Evolutionary conservation across 2,329 filamentous ascomycete genomes (phyloP).

Genomic region (Colletotrichum acutatum): DNA sequence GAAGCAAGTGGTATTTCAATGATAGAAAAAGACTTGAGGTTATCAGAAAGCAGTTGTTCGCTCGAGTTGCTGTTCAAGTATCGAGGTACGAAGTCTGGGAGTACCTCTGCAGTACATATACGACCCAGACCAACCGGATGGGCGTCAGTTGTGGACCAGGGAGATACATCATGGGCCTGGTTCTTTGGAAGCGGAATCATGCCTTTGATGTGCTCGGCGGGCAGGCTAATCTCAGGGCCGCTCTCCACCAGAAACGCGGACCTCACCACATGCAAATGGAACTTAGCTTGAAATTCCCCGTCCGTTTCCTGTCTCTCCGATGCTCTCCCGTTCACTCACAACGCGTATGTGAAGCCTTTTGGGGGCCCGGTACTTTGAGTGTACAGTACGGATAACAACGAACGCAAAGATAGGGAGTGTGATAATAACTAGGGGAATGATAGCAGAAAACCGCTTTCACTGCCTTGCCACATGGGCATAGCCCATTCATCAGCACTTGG

Average conservation of each 20-base stretch:
- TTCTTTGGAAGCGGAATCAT: constrained; percentile 5
- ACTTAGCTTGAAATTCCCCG: not conserved
- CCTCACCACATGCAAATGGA: constrained; percentile 23
- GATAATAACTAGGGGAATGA: not conserved
- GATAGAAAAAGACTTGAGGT: not conserved
- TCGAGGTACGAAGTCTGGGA: too few species aligned
- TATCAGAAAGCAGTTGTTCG: constrained; percentile 2
- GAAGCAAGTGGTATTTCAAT: not conserved
- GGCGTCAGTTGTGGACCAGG: constrained; percentile 4
- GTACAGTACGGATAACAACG: not conserved
- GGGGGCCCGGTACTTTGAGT: not conserved
- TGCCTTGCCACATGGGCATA: constrained; percentile 4
- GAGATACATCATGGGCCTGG: constrained; percentile 1
- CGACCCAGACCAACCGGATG: not conserved
- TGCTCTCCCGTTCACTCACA: not conserved
- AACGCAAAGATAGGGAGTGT: constrained; percentile 1
- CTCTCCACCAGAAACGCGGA: constrained; percentile 5
- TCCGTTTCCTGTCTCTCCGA: constrained; percentile 3
- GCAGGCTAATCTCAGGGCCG: constrained; percentile 3
- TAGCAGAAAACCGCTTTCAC: not conserved
- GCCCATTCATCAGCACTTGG: not conserved
- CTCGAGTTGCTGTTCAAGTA: not conserved
- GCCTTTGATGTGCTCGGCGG: not conserved
- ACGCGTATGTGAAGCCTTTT: too few species aligned
- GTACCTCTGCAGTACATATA: not conserved